Evolutionary conservation across 805 yeast species (phyloP).

Genomic region (Yamadazyma phyllophila): DNA sequence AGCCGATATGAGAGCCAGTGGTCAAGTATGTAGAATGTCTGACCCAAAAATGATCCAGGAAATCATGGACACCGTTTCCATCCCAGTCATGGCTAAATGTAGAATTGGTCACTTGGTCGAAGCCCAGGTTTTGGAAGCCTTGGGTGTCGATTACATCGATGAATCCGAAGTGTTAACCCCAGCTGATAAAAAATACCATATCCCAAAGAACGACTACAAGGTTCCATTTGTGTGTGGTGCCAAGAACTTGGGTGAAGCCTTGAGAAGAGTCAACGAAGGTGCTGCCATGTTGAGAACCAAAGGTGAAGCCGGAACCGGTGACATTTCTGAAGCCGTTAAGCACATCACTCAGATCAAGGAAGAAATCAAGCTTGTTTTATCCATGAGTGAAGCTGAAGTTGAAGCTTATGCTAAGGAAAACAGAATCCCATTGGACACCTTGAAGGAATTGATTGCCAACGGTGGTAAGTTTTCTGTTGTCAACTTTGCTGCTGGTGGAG

Average conservation of each 20-base stretch:
- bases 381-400: slow-evolving; percentile 45
- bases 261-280: slow-evolving; percentile 75
- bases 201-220: slow-evolving; percentile 55
- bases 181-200: slow-evolving; percentile 69
- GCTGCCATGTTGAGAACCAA: slow-evolving; percentile 86
- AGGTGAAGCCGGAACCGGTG: slow-evolving; percentile 91
- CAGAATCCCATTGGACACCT: slow-evolving; percentile 57
- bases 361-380: slow-evolving; percentile 50
- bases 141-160: slow-evolving; percentile 76
- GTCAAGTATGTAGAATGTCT: slow-evolving; percentile 83
- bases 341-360: slow-evolving; percentile 62
- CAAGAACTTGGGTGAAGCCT: slow-evolving; percentile 76
- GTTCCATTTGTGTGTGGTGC: slow-evolving; percentile 87
- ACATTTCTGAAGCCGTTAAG: slow-evolving; percentile 75
- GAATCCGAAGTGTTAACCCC: slow-evolving; percentile 85
- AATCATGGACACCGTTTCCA: slow-evolving; percentile 67
- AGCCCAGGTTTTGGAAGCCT: slow-evolving; percentile 71
- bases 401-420: slow-evolving; percentile 51
- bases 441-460: slow-evolving; percentile 47
- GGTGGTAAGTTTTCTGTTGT: slow-evolving; percentile 74
- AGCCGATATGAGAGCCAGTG: slow-evolving; percentile 78
- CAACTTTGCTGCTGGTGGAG: slow-evolving; percentile 86
- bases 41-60: slow-evolving; percentile 77
- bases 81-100: slow-evolving; percentile 83
- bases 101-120: slow-evolving; percentile 83